phyloP scores from a whole-genome alignment of 2,329 filamentous ascomycete species.

The Aspergillus eucalypticola region DNA sequence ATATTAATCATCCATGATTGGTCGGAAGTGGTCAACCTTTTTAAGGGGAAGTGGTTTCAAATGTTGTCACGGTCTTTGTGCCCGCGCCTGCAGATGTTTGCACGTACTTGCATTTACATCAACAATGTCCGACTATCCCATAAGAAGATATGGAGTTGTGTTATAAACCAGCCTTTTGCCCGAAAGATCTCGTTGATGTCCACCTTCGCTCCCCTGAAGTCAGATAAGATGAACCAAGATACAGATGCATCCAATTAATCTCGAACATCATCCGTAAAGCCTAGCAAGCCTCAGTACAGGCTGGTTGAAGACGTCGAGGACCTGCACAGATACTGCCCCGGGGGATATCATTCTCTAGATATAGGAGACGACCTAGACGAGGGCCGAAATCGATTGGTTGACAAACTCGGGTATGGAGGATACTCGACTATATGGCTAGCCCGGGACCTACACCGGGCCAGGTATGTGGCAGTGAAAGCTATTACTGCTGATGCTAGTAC shows the following conservation, averaged over 20 bases:
- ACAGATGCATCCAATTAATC: too few relatives aligned
- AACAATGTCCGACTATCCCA: neutral
- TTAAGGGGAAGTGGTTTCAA: too few relatives aligned
- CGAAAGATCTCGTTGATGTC: slow-evolving; percentile 12
- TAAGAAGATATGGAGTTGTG: neutral
- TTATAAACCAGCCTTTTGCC: neutral
- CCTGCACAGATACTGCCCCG: slow-evolving; percentile 13
- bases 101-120: neutral
- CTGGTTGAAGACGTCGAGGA: slow-evolving; percentile 25
- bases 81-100: slow-evolving; percentile 7
- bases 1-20: too few relatives aligned
- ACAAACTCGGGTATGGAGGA: slow-evolving; percentile 20
- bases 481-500: slow-evolving; percentile 27
- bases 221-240: too few relatives aligned
- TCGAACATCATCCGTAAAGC: slow-evolving; percentile 10
- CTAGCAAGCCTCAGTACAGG: slow-evolving; percentile 14
- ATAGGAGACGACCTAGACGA: slow-evolving; percentile 14
- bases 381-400: slow-evolving; percentile 16
- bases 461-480: slow-evolving; percentile 40
- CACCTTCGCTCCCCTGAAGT: neutral
- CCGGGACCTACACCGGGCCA: slow-evolving; percentile 21
- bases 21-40: fast-evolving
- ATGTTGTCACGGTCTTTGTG: too few relatives aligned
- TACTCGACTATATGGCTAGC: slow-evolving; percentile 39
- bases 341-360: slow-evolving; percentile 5